Evolutionary conservation across 768 basidiomycete species (phyloP).

Genomic region (Mycena kentingensis): DNA sequence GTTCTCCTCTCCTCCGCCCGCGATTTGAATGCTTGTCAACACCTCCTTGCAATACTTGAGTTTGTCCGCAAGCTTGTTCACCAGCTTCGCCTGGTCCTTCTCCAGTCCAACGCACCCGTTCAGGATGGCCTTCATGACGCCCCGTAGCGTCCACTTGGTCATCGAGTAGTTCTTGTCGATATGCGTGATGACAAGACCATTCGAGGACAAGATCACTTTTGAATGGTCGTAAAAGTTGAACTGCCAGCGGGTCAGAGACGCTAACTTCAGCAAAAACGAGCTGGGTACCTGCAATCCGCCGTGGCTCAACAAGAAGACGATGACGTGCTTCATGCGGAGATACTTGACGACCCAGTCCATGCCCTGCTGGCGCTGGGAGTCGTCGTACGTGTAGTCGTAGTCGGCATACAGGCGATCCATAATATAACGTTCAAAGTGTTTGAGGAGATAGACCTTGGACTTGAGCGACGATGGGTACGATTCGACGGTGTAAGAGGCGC

Average conservation of each 20-base stretch:
- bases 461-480: constrained; percentile 81
- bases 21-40: constrained; percentile 66
- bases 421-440: constrained; percentile 94
- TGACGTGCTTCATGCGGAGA: constrained; percentile 94
- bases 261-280: neutral
- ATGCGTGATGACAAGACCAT: constrained; percentile 79
- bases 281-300: constrained; percentile 85
- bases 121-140: constrained; percentile 63
- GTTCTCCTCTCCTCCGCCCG: constrained; percentile 44
- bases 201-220: constrained; percentile 85
- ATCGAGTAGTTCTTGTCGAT: constrained; percentile 88
- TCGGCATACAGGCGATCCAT: constrained; percentile 86
- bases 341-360: constrained; percentile 98
- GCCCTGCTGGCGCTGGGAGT: constrained; percentile 65
- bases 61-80: constrained; percentile 71
- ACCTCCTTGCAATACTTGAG: constrained; percentile 88
- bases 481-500: constrained; percentile 58
- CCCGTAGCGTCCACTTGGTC: constrained; percentile 70
- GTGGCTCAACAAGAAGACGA: constrained; percentile 95
- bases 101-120: constrained; percentile 39
- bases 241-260: constrained; percentile 42
- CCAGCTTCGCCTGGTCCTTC: constrained; percentile 59
- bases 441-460: constrained; percentile 88
- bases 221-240: constrained; percentile 99
- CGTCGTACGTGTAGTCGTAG: constrained; percentile 80